Evolutionary conservation across 805 yeast species (phyloP), one percentile per base, ranked within the genome.

Genomic region (Candida pseudoglaebosa): DNA sequence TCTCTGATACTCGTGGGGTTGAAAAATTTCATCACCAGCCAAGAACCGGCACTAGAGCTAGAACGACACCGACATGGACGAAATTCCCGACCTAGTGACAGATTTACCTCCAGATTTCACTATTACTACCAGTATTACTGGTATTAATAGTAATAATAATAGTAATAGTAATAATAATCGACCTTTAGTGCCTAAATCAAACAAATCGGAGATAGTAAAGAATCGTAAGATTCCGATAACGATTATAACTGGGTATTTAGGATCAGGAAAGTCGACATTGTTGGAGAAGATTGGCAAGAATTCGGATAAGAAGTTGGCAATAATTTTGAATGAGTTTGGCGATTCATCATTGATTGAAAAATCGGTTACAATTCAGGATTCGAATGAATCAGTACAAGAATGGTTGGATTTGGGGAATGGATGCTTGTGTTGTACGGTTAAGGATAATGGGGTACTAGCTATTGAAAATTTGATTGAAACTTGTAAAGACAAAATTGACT

Each of bases 331-430:
- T 62, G 96, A 90, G 59, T 87, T 87, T 68, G 96, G 95, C 10
- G 95, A 87, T 58, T 81, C 96, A 0, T 75, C 88, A 14, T 95
- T 82, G 35, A 89, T 93, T 45, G 99, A 93, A 57, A 84, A 85
- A 56, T 76, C 95, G 1, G 71, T 93, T 40, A 84, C 95, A 0
- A 80, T 91, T 7, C 66, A 71, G 39, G 76, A 73, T 22, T 64
- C 70, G 3, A 53, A 56, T 24, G 59, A 57, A 16, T 65, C 79
- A 2, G 82, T 85, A 37, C 86, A 89, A 51, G 97, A 93, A 54
- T 93, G 99, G 99, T 70, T 93, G 2, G 99, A 93, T 57, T 67
- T 93, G 24, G 98, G 96, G 1, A 93, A 93, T 55, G 99, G 99
- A 1, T 93, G 99, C 59, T 70, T 93, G 28, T 93, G 99, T 57